Evolutionary conservation across 2,329 filamentous ascomycete species (phyloP), one percentile per base, ranked within the genome.

Genomic region (Verticillium zaregamsianum): DNA sequence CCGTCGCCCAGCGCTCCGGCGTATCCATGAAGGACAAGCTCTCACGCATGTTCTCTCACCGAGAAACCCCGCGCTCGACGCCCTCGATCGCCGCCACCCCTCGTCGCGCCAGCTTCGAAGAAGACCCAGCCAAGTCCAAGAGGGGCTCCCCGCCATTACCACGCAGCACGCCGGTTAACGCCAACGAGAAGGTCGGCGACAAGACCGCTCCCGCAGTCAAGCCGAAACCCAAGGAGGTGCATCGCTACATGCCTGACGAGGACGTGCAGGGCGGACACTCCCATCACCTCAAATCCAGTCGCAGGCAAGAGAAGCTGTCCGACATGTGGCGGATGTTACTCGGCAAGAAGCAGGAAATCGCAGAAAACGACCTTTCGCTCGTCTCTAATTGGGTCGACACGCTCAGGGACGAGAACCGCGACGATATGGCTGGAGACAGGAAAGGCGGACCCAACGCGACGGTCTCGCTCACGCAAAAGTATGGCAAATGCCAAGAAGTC

Each of bases 381-480:
- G 95, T 98, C 79, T 95, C 93, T 32, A 93, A 87, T 69, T 98
- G 94, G 94, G 93, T 97, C 61, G 94, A 97, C 74, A 93, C 96
- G 65, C 83, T 97, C 68, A 93, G 92, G 74, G 92, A 96, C 63
- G 89, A 96, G 73, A 87, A 88, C 70, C 89, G 91, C 63, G 86
- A 82, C 65, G 86, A 82, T 66, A 82, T 90, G 69, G 88, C 88
- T 1, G 79, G 85, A 45, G 92, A 96, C 69, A 92, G 90, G 78
- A 95, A 90, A 73, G 87, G 86, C 28, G 90, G 90, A 0, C 85
- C 90, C 7, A 91, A 90, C 70, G 83, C 89, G 20, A 89, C 90
- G 17, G 87, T 87, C 23, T 93, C 93, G 0, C 81, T 99, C 57
- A 91, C 95, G 1, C 92, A 98, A 72, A 98, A 98, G 74, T 99